Base-by-base conservation (phyloP, 148 eudicot species). In the Cornus controversa region DNA sequence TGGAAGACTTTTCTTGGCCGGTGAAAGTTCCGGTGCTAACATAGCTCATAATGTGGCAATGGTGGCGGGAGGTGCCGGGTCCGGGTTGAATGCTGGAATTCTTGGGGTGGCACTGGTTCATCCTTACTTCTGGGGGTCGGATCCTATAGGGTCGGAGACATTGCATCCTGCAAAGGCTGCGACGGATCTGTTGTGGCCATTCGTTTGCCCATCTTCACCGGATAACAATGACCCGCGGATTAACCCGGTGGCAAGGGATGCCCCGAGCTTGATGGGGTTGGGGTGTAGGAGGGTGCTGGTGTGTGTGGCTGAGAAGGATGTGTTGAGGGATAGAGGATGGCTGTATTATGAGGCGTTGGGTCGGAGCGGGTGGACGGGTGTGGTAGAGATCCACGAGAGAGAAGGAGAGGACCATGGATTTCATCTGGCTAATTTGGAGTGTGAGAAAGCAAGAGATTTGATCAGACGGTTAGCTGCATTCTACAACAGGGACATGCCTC, bases 11-110 rank as follows among this genome's bases (percentile, higher is more conserved):
- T 84, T 82, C 60, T 57, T 87, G 4, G 70, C 72, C 0, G 89
- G 89, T 6, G 87, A 80, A 28, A 82, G 87, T 28, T 85, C 89
- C 5, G 89, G 87, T 2, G 89, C 71, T 3, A 87, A 84, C 47
- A 82, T 87, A 15, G 74, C 50, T 14, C 89, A 87, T 50, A 72
- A 87, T 71, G 3, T 84, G 71, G 77, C 77, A 23, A 71, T 81
- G 60, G 57, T 47, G 29, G 79, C 75, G 8, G 79, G 86, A 36
- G 36, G 22, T 69, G 31, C 26, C 7, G 75, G 53, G 3, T 47
- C 75, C 63, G 75, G 66, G 64, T 27, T 58, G 1, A 66, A 76
- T 3, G 27, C 84, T 45, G 69, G 70, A 8, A 77, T 87, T 16
- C 58, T 22, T 26, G 89, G 89, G 9, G 34, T 82, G 31, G 66